These are phyloP conservation scores for Graphilbum fragrans DNA, from an alignment of 2,329 filamentous ascomycete genomes.

Conservation along the genomic window DNA sequence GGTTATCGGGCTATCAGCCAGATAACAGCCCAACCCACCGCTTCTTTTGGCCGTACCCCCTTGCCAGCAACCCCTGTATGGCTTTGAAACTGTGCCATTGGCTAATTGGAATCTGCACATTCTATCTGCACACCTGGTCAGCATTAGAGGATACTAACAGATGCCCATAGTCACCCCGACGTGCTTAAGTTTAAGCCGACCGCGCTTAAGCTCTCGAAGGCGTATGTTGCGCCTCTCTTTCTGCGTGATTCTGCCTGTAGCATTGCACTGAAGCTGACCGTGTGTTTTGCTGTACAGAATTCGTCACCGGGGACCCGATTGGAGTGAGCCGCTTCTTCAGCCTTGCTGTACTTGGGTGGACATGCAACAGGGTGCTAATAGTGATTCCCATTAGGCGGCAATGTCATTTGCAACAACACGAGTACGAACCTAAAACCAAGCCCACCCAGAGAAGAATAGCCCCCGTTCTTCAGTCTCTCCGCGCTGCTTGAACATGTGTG, in stretches of 20 bases:
- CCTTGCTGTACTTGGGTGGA: too few relatives aligned
- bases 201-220: constrained; percentile 85
- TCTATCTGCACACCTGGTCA: too few relatives aligned
- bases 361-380: constrained; percentile 11
- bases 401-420: constrained; percentile 78
- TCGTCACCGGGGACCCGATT: constrained; percentile 94
- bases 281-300: constrained; percentile 42
- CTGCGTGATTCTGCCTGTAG: background rate
- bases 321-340: constrained; percentile 60
- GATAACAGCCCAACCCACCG: too few relatives aligned
- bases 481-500: background rate
- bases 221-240: constrained; percentile 44
- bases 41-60: too few relatives aligned
- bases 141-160: too few relatives aligned
- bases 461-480: background rate
- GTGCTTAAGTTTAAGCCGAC: constrained; percentile 94
- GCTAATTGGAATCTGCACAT: constrained; percentile 2
- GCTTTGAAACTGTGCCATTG: background rate
- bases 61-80: constrained; percentile 16
- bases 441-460: background rate
- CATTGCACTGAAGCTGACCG: background rate
- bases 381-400: constrained; percentile 53
- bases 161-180: constrained; percentile 61
- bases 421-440: constrained; percentile 45
- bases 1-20: background rate